Base-by-base conservation (phyloP, 1,284 basidiomycete genomes). In the Puccinia horiana region DNA sequence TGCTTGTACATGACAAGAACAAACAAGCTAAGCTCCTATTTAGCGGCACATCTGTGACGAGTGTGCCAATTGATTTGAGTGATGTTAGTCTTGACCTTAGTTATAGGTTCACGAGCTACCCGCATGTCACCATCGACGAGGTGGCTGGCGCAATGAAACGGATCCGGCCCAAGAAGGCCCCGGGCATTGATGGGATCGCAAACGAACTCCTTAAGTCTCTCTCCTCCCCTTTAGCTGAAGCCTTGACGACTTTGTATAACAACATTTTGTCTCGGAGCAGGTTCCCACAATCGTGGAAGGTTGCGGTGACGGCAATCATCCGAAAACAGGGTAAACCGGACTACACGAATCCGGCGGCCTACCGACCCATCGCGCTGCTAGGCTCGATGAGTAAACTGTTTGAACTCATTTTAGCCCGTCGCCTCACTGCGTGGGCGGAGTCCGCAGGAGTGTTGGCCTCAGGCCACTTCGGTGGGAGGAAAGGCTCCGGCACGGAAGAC, bases 151-250 rank as follows among this genome's bases (percentile, higher is more conserved):
- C 49, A 0, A 32, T 80, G 20, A 35, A 11, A 2, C 11, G 37
- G 26, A 70, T 35, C n/a, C 16, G 20, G 0, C 29, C 44, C 0
- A 37, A 69, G 44, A 54, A 58, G 35, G 65, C 77, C 11, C 32
- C 65, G 14, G 77, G 77, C 9, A 14, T 44, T 23, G 65, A 80
- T n/a, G n/a, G n/a, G n/a, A n/a, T n/a, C n/a, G n/a, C n/a, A n/a
- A n/a, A n/a, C n/a, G n/a, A n/a, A n/a, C 6, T 72, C 2, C 32
- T 67, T 42, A 67, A 32, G 40, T 20, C 65, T 32, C 29, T 37
- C 14, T 49, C 42, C 0, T 12, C 4, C 29, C 6, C 26, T 23
- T 14, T 42, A 32, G 4, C 61, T 20, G 8, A 14, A 3, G 11
- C 6, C 26, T 3, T 78, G 23, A 54, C 58, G 0, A 16, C 2